Evolutionary conservation across 305 asterid genomes (phyloP).

Genomic region (Caryopteris hybrid): DNA sequence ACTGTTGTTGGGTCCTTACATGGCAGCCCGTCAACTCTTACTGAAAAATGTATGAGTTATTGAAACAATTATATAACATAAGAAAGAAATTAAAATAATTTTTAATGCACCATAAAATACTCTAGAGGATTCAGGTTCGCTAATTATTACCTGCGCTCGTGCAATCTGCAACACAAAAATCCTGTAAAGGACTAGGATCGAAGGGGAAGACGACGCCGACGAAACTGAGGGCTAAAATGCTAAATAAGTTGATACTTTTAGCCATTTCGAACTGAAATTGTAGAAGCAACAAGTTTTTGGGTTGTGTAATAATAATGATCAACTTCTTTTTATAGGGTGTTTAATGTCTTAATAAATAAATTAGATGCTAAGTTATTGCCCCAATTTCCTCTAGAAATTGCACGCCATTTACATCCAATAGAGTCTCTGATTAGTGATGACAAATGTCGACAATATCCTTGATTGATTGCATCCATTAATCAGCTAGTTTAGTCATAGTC

Average conservation of each 20-base stretch:
- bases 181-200: constrained; percentile 5
- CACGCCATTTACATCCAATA: too few species aligned
- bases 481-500: too few species aligned
- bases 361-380: not conserved
- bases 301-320: not conserved
- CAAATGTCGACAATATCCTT: too few species aligned
- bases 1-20: constrained; percentile 31
- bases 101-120: too few species aligned
- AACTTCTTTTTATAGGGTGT: constrained; percentile 4
- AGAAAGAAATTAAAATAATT: too few species aligned
- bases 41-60: too few species aligned
- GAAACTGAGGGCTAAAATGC: not conserved
- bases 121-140: too few species aligned
- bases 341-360: not conserved
- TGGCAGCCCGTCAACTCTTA: constrained; percentile 1
- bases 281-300: not conserved
- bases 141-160: constrained; percentile 12
- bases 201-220: not conserved
- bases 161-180: constrained; percentile 14
- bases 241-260: not conserved
- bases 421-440: too few species aligned
- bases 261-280: not conserved
- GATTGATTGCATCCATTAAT: not conserved
- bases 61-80: too few species aligned
- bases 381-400: not conserved